Evolutionary conservation across 176 grass and related monocot genomes (phyloP), one percentile per base, ranked within the genome.

Genomic region (Metroxylon sagu): DNA sequence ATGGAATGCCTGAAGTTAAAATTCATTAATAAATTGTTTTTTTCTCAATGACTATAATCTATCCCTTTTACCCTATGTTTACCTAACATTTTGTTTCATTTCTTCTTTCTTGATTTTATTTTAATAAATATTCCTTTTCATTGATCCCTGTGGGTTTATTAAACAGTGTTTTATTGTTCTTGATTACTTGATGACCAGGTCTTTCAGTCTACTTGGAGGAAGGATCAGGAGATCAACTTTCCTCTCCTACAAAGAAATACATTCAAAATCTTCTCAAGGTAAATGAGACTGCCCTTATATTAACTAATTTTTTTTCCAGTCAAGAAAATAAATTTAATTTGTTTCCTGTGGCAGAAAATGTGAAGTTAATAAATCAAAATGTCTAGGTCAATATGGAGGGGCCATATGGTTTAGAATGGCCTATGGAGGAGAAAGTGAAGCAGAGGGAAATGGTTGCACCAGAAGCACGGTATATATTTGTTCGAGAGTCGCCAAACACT

Each of bases 201-300:
- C 7, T 97, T 74, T 91, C 76, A 23, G 76, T 88, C 49, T 80
- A 77, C 60, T 66, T 97, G 51, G 81, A 85, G 21, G 88, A 87
- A 56, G 81, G 73, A 61, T 59, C 55, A 67, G 93, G 84, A 14
- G 53, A 83, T 55, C 71, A 67, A 6, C 84, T 97, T 48, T 61
- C 78, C 17, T 39, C 80, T 64, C 23, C 68, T 25, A 60, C 18
- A 51, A 88, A 76, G 70, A 91, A 83, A 18, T 85, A 64, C 62
- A 78, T 97, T 59, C 84, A 85, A 78, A 85, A 85, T 68, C 81
- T 97, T 85, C 77, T 97, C 5, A 97, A 83, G 87, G 81, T 91
- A 74, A 66, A 3, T 58, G 50, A 1, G 18, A 52, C 23, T 68
- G 62, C 6, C 14, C 56, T 2, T 10, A 14, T 1, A 14, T 1